These are phyloP conservation scores for Agroathelia rolfsii DNA, from an alignment of 1,284 basidiomycete species.

Conservation along the genomic window DNA sequence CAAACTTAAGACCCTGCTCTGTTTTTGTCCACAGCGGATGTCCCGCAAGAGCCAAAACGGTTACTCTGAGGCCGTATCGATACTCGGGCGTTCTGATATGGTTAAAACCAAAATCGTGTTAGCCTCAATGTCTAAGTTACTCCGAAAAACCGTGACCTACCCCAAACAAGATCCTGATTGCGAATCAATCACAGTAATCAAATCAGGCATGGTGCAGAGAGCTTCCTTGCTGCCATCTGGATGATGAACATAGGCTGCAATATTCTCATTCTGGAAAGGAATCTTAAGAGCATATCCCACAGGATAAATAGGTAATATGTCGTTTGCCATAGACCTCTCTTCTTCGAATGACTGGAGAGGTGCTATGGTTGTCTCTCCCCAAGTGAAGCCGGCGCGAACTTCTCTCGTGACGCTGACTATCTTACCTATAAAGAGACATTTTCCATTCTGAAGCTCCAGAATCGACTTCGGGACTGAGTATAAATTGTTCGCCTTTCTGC, in stretches of 20 bases:
- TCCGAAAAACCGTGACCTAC: too few species aligned
- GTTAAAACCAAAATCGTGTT: too few species aligned
- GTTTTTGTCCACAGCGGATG: constrained; percentile 48
- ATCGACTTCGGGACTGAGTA: constrained; percentile 38
- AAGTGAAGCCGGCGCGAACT: constrained; percentile 37
- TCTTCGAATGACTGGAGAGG: constrained; percentile 36
- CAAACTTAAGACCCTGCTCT: constrained; percentile 39
- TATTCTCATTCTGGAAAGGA: constrained; percentile 53
- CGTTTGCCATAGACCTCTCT: constrained; percentile 27
- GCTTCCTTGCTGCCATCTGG: constrained; percentile 23
- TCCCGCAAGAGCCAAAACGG: constrained; percentile 46
- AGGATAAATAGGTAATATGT: constrained; percentile 7
- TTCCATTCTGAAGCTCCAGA: constrained; percentile 37
- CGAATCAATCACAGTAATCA: constrained; percentile 47
- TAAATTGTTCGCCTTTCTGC: constrained; percentile 31
- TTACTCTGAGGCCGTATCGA: constrained; percentile 45
- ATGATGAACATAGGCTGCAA: constrained; percentile 33
- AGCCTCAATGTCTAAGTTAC: too few species aligned
- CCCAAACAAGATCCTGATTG: constrained; percentile 45
- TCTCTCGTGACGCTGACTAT: constrained; percentile 37
- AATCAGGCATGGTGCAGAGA: constrained; percentile 44
- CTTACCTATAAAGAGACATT: constrained; percentile 44
- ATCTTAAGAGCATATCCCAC: constrained; percentile 23
- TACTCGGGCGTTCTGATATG: constrained; percentile 34
- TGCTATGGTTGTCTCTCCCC: constrained; percentile 38